Evolutionary conservation across 441 rosid genomes (phyloP), one percentile per base, ranked within the genome.

Genomic region (Euphorbia corollata): DNA sequence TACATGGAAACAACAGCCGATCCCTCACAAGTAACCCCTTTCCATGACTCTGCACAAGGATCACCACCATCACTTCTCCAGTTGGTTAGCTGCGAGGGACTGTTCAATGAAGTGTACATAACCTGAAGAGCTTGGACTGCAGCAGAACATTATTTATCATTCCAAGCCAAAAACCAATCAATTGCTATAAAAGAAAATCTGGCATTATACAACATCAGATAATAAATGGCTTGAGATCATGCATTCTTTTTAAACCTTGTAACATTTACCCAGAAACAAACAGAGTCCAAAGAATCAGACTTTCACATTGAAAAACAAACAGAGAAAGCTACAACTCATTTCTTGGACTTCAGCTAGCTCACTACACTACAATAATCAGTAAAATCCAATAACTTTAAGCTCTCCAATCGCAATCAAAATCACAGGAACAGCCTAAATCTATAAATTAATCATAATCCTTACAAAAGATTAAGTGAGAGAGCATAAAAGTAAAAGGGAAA

Each of bases 31-130:
- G 81, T 77, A 64, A 94, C 75, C 70, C 99, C 99, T 83, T 81
- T 86, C 99, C 99, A 94, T 65, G 97, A 82, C 78, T 91, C 97
- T 64, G 77, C 80, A 77, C 99, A 94, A n/a, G 98, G 99, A 86
- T 94, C 99, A n/a, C 90, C 91, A 23, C 89, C 91, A 19, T 63
- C 73, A 71, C 65, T 82, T 64, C 85, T 88, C 99, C 99, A 94
- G 78, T 81, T 88, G 61, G 92, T 91, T 32, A 94, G 82, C 87
- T 88, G 86, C 16, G 86, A 75, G 73, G 99, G 85, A 70, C 84
- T 84, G 74, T 88, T 87, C 56, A 94, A 69, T 67, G 99, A 82
- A 74, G 88, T 81, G 77, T 84, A 94, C 71, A 91, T 8, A 43
- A 84, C 86, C 76, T 88, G 99, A 72, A 94, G 85, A n/a, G 87